These are phyloP conservation scores for Kandelia obovata DNA, from an alignment of 345 rosid species.

Conservation along the genomic window DNA sequence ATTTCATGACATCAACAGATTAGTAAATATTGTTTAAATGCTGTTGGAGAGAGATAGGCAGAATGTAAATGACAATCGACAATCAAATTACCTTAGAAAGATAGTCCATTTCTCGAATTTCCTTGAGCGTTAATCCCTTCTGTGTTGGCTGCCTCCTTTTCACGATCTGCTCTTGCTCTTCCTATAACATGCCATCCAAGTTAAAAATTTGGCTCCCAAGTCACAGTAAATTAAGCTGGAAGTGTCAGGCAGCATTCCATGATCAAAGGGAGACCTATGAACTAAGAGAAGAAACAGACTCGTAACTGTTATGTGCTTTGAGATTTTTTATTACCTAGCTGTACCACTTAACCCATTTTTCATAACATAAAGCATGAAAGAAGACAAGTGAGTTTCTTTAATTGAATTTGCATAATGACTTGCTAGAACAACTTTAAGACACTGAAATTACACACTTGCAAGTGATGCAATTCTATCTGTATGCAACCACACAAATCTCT, in stretches of 20 bases:
- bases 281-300: background rate
- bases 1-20: background rate
- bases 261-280: background rate
- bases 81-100: conserved; percentile 48
- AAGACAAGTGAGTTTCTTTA: background rate
- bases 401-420: too few relatives aligned
- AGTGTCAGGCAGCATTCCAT: background rate
- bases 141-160: conserved; percentile 40
- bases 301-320: background rate
- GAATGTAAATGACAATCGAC: too few relatives aligned
- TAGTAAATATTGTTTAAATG: too few relatives aligned
- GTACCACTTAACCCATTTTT: background rate
- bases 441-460: too few relatives aligned
- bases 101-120: conserved; percentile 69
- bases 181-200: conserved; percentile 29
- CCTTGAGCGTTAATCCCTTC: conserved; percentile 56
- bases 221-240: background rate
- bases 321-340: background rate
- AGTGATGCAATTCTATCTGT: too few relatives aligned
- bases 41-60: too few relatives aligned
- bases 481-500: too few relatives aligned
- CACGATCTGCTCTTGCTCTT: conserved; percentile 62
- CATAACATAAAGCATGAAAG: background rate
- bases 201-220: background rate
- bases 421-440: too few relatives aligned